Percentiles rank a stretch among this genome's conserved stretches.
Conservation (phyloP, 805 yeast genomes). For the Candida fluviatilis region DNA sequence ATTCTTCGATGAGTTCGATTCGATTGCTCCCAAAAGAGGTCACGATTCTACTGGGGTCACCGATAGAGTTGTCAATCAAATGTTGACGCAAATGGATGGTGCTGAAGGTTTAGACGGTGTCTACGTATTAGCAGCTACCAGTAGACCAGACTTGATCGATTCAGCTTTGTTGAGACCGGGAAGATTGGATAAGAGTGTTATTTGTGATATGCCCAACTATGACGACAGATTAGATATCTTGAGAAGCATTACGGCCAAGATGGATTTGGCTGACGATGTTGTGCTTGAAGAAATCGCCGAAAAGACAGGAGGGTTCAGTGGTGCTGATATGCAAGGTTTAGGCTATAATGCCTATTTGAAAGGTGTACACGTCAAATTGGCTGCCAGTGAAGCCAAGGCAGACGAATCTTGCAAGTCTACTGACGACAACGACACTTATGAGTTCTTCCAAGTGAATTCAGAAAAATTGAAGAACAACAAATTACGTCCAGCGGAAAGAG, state of each 20-base stretch:
- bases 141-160: constrained; percentile 93
- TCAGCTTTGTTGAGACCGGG: constrained; percentile 95
- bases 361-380: constrained; percentile 72
- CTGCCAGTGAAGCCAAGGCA: constrained; percentile 28
- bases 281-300: constrained; percentile 51
- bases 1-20: constrained; percentile 94
- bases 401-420: constrained; percentile 12
- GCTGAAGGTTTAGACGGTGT: constrained; percentile 98
- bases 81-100: constrained; percentile 98
- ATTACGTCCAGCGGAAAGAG: constrained; percentile 36
- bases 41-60: constrained; percentile 98
- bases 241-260: constrained; percentile 51
- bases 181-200: constrained; percentile 84
- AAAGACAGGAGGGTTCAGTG: constrained; percentile 74
- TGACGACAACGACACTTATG: constrained; percentile 17
- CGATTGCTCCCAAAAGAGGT: constrained; percentile 97
- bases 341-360: constrained; percentile 87
- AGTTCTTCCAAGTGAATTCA: constrained; percentile 42
- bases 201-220: constrained; percentile 80
- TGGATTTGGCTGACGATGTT: constrained; percentile 52
- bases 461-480: constrained; percentile 22
- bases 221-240: constrained; percentile 75
- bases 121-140: constrained; percentile 92
- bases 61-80: constrained; percentile 94
- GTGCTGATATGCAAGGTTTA: constrained; percentile 92